phyloP scores from a whole-genome alignment of 306 rosid genomes.

The Vigna angularis region DNA sequence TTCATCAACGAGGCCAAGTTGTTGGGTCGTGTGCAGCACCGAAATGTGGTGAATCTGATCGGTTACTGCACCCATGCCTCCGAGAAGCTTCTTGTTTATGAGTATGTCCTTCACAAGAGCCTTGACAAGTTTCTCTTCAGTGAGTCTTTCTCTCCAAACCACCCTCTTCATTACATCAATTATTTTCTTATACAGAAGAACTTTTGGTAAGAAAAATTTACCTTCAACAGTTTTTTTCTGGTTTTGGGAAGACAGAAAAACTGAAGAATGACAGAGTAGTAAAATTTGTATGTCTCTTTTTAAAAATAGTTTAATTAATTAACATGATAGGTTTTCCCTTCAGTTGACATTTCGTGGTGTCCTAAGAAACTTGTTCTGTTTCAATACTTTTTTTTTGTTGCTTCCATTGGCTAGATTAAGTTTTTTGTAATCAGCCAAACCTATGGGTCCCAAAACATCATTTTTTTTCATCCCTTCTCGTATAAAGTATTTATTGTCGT shows the following conservation, averaged over 20 bases:
- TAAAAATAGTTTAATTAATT: no score
- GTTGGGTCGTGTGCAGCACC: conserved; percentile 87
- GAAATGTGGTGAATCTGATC: conserved; percentile 82
- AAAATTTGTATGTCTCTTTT: no score
- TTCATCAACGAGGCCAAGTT: conserved; percentile 81
- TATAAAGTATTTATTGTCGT: background rate
- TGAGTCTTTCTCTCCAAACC: conserved; percentile 52
- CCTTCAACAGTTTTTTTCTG: no score
- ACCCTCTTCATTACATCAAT: background rate
- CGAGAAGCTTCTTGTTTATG: conserved; percentile 90
- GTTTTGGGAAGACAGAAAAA: no score
- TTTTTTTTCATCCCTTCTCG: background rate
- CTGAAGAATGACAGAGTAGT: no score
- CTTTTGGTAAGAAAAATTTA: no score
- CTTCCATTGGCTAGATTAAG: no score
- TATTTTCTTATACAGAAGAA: background rate
- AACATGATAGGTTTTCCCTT: no score
- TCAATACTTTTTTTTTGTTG: no score
- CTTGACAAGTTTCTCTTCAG: conserved; percentile 90
- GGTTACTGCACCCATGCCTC: conserved; percentile 77
- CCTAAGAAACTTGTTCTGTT: no score
- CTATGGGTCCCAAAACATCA: background rate
- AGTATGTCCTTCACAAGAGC: conserved; percentile 79
- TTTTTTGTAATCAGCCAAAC: no score
- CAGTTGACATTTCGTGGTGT: no score